Conservation (phyloP, 306 rosid genomes). For the Prunus salicina region DNA sequence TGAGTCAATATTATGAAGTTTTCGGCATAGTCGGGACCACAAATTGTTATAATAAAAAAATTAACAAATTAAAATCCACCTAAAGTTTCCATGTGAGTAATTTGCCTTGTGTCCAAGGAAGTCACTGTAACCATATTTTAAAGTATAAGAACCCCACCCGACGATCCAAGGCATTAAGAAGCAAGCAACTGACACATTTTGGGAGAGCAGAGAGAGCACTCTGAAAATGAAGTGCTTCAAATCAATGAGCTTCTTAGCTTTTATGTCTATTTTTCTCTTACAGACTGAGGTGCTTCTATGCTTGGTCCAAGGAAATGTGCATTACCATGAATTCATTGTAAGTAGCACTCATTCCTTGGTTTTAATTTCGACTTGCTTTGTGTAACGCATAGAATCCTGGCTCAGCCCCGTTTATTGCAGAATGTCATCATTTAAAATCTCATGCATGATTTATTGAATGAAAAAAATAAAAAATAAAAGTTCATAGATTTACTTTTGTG, state of each 20-base stretch:
- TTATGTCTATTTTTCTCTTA: background rate
- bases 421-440: background rate
- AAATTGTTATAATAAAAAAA: too few relatives aligned
- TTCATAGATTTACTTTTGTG: background rate
- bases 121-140: background rate
- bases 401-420: too few relatives aligned
- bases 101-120: background rate
- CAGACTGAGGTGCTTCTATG: background rate
- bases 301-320: background rate
- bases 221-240: conserved; percentile 1
- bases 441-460: background rate
- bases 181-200: background rate
- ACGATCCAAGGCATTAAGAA: background rate
- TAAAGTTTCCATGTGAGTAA: background rate
- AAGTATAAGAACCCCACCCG: background rate
- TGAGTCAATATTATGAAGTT: too few relatives aligned
- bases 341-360: background rate
- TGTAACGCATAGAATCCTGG: background rate
- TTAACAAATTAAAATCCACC: too few relatives aligned
- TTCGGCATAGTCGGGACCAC: too few relatives aligned
- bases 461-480: background rate
- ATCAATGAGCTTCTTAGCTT: background rate
- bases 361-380: background rate
- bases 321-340: conserved; percentile 13
- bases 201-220: background rate